Evolutionary conservation across 2,329 filamentous ascomycete species (phyloP).

Genomic region (Tolypocladium amazonense): DNA sequence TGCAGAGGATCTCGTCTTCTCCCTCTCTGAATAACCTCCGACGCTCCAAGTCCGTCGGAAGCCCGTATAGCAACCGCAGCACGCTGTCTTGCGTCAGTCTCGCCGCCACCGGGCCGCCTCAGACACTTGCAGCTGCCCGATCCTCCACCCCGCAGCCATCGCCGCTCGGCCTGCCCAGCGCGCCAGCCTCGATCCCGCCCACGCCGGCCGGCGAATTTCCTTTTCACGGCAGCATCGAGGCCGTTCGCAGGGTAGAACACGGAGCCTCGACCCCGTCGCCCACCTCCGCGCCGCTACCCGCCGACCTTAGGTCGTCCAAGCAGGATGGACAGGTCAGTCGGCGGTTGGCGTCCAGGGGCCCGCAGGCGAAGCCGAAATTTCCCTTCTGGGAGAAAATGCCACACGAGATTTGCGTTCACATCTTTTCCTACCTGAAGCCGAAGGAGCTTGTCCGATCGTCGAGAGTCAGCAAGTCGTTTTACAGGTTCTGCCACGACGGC

Average conservation of each 20-base stretch:
- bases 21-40: constrained; percentile 57
- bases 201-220: constrained; percentile 29
- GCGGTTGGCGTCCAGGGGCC: constrained; percentile 7
- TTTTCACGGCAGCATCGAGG: constrained; percentile 31
- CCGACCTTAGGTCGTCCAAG: constrained; percentile 43
- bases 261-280: constrained; percentile 27
- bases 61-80: constrained; percentile 49
- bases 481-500: constrained; percentile 82
- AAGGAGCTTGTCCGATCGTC: constrained; percentile 75
- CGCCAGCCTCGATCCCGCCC: constrained; percentile 27
- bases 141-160: constrained; percentile 27
- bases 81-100: constrained; percentile 46
- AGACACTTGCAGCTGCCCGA: constrained; percentile 14
- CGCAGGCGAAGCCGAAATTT: constrained; percentile 25
- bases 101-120: constrained; percentile 23
- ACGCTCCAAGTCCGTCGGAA: constrained; percentile 55
- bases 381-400: constrained; percentile 78
- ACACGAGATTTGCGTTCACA: constrained; percentile 66
- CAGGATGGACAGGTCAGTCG: constrained; percentile 12
- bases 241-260: constrained; percentile 43
- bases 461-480: constrained; percentile 65
- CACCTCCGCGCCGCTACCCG: constrained; percentile 51
- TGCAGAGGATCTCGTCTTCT: constrained; percentile 75
- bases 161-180: constrained; percentile 24
- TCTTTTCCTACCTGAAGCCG: constrained; percentile 66